Base-by-base conservation (phyloP, 257 asterid species). In the Fraxinus americana region DNA sequence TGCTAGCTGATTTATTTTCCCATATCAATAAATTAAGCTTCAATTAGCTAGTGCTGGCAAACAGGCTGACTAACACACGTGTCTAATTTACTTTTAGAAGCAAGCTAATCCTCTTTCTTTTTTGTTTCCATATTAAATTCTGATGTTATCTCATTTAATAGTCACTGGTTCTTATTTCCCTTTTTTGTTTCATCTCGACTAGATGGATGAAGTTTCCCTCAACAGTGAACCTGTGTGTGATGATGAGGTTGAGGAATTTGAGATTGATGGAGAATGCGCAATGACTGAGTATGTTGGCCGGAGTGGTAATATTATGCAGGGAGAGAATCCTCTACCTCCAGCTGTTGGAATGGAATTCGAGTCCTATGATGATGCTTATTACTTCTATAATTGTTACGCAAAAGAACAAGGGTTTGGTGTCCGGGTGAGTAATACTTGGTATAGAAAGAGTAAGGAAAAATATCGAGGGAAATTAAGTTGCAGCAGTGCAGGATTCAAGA, bases 401-500 rank as follows among this genome's bases (percentile, higher is more conserved):
- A 88, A 88, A 77, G 89, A 83, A 29, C 92, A 88, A 32, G 92
- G 95, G 57, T 88, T 88, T 13, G 92, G 95, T 59, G 92, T 88
- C 7, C 83, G 95, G 78, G 91, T 90, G 11, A 88, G 92, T 74
- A 90, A 88, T 73, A 90, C 91, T 21, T 88, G 92, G 96, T 88
- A 89, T 72, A 86, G 91, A 75, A 90, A 87, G 88, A 82, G 89
- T 82, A 84, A 81, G 76, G 96, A 90, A 83, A 86, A 82, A 80
- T 90, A 90, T 48, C 77, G 96, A 82, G 96, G 84, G 74, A 90
- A 90, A 76, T 75, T 90, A 63, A 90, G 93, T 83, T 89, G 93
- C 83, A 89, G 90, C 73, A 87, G 90, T 83, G 90, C 95, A 10
- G 95, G 92, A 4, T 90, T 90, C 88, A 90, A 90, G 83, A 90